A percentile compares a stretch with the other conserved stretches of the same genome.
Conservation (phyloP, 2,329 filamentous ascomycete species). For the Fusarium sp. region DNA sequence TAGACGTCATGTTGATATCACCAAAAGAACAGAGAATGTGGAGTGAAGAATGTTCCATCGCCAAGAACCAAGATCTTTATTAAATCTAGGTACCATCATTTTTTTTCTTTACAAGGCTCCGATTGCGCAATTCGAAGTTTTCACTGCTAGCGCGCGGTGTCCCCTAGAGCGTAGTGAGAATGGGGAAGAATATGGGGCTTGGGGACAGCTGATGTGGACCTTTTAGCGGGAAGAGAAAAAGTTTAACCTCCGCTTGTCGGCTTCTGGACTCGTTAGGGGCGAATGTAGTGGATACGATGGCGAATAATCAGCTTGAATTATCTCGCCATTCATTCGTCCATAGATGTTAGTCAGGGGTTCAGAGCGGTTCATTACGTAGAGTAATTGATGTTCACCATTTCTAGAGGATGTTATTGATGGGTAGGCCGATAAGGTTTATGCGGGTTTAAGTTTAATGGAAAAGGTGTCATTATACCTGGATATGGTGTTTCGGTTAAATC, state of each 20-base stretch:
- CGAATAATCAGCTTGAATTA: neutral
- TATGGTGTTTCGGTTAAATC: neutral
- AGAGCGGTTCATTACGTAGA: neutral
- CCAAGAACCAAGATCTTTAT: neutral
- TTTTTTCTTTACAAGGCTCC: neutral
- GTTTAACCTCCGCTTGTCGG: slow-evolving; percentile 4
- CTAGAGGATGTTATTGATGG: neutral
- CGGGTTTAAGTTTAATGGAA: neutral
- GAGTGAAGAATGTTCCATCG: neutral
- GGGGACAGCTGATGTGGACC: neutral
- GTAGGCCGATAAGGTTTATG: neutral
- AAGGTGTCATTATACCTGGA: neutral
- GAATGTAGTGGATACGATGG: neutral
- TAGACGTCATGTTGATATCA: slow-evolving; percentile 12
- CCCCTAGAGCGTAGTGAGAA: slow-evolving; percentile 11
- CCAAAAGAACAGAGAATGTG: neutral
- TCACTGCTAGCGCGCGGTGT: slow-evolving; percentile 21
- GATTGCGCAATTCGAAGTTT: slow-evolving; percentile 43
- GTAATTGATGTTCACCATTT: neutral
- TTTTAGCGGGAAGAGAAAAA: neutral
- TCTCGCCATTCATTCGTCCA: neutral
- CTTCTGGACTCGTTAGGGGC: neutral
- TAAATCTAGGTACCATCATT: neutral
- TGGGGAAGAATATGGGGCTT: slow-evolving; percentile 27
- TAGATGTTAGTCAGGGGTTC: neutral